Evolutionary conservation across 208 protist species (phyloP).

Genomic region (Herpetomonas muscarum): DNA sequence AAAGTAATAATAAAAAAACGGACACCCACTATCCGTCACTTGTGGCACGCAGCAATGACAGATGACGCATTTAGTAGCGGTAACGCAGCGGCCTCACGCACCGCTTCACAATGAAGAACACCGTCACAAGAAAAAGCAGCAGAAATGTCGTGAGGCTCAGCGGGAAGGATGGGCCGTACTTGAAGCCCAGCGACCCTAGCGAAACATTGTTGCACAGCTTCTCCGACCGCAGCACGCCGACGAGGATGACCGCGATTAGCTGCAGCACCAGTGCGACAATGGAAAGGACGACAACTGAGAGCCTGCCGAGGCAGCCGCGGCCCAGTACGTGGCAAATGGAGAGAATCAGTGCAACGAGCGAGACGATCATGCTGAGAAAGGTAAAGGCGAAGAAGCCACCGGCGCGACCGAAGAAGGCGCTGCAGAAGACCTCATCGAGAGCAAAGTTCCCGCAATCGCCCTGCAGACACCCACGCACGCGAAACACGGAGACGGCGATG

Average conservation of each 20-base stretch:
- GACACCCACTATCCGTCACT: no score
- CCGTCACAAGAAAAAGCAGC: constrained; percentile 13
- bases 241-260: constrained; percentile 21
- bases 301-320: constrained; percentile 21
- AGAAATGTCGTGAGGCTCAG: constrained; percentile 29
- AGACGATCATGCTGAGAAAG: constrained; percentile 15
- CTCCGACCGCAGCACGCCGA: constrained; percentile 11
- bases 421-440: constrained; percentile 20
- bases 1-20: no score
- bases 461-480: constrained; percentile 10
- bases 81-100: constrained; percentile 10
- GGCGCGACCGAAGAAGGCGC: constrained; percentile 8
- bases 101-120: constrained; percentile 20
- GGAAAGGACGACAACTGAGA: constrained; percentile 23
- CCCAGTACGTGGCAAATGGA: constrained; percentile 15
- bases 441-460: constrained; percentile 6
- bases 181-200: constrained; percentile 31
- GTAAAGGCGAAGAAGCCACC: constrained; percentile 14
- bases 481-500: constrained; percentile 11
- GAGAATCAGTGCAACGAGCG: constrained; percentile 17
- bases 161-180: constrained; percentile 29
- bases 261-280: constrained; percentile 18
- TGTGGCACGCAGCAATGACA: no score
- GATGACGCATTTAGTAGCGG: constrained; percentile 22
- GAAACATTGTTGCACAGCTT: constrained; percentile 17